Conservation (phyloP, 192 early-diverging fungal species). For the Umbelopsis sp. region DNA sequence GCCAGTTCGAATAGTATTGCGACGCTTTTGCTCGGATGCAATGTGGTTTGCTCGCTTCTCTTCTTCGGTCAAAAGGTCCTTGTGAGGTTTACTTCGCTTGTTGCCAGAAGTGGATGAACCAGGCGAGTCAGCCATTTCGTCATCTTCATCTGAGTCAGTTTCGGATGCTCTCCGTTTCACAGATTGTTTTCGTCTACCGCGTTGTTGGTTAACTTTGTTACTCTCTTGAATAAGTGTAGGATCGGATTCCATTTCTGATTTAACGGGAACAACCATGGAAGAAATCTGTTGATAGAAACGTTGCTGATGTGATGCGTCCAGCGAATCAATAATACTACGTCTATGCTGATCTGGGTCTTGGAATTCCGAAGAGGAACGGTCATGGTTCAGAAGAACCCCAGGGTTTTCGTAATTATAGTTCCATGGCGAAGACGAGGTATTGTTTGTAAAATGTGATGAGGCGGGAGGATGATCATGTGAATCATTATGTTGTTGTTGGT, state of each 20-base stretch:
- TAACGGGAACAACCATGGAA: conserved; percentile 1
- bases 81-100: conserved; percentile 48
- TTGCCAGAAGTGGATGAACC: conserved; percentile 9
- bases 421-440: background rate
- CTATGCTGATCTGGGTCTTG: conserved; percentile 17
- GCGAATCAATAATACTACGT: conserved; percentile 19
- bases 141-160: conserved; percentile 15
- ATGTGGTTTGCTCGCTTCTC: conserved; percentile 80
- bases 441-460: background rate
- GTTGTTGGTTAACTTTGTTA: background rate
- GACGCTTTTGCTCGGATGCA: conserved; percentile 72
- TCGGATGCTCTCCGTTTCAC: conserved; percentile 14
- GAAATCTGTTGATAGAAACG: conserved; percentile 16
- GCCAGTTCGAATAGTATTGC: conserved; percentile 76
- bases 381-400: background rate
- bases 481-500: background rate
- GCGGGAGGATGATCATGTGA: conserved; percentile 11
- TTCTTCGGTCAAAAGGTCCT: conserved; percentile 74
- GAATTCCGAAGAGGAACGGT: background rate
- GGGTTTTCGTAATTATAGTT: conserved; percentile 2
- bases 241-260: background rate
- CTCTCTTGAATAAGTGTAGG: background rate
- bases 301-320: conserved; percentile 20
- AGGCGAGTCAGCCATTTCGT: conserved; percentile 15
- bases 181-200: conserved; percentile 9